Evolutionary conservation across 345 rosid species (phyloP).

Genomic region (Salix dunnii): DNA sequence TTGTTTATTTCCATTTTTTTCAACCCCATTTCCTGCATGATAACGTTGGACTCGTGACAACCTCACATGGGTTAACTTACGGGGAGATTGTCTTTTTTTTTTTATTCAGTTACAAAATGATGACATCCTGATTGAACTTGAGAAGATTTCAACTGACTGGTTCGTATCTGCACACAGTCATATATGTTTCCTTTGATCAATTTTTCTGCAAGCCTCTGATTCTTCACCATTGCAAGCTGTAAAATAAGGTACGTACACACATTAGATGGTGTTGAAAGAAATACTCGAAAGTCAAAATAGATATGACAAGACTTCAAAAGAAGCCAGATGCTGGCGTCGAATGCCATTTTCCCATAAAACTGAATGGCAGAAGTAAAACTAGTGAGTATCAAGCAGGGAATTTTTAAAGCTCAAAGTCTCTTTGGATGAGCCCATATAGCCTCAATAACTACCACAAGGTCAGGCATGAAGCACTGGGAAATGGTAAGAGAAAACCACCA

Average conservation of each 20-base stretch:
- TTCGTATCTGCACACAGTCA: conserved; percentile 84
- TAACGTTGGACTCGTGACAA: no score
- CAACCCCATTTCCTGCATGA: background rate
- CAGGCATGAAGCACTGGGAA: background rate
- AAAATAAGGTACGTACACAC: conserved; percentile 5
- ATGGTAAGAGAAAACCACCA: background rate
- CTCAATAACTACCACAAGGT: background rate
- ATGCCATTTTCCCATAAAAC: background rate
- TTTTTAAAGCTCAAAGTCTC: background rate
- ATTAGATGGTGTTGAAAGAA: background rate
- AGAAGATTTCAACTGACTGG: conserved; percentile 33
- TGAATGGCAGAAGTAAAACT: background rate
- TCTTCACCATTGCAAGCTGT: conserved; percentile 99
- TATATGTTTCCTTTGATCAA: conserved; percentile 79
- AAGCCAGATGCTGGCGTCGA: background rate
- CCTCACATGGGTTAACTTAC: no score
- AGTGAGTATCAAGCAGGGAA: no score
- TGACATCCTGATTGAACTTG: background rate
- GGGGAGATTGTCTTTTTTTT: no score
- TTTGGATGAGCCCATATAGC: background rate
- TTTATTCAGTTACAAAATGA: background rate
- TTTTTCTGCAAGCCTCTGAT: conserved; percentile 92
- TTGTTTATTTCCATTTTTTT: background rate
- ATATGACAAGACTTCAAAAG: background rate
- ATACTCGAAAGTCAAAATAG: background rate